Evolutionary conservation across 768 basidiomycete genomes (phyloP), one percentile per base, ranked within the genome.

Genomic region (Naematelia encephala): DNA sequence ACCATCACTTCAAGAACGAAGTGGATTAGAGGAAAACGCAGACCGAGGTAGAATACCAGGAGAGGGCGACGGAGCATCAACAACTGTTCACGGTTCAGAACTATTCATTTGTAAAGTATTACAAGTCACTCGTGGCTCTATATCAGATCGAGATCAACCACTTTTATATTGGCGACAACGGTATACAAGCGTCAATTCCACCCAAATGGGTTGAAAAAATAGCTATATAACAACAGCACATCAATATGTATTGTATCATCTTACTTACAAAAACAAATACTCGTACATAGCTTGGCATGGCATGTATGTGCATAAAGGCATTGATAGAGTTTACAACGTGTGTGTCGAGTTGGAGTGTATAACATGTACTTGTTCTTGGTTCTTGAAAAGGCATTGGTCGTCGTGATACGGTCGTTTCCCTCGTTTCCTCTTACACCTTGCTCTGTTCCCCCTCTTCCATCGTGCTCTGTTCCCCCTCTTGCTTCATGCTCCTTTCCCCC

Each of bases 21-120:
- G n/a, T n/a, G 44, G 22, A 1, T 5, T 10, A n/a, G 44, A 1
- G n/a, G 21, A 29, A 42, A 19, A 25, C 29, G 22, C 26, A 26
- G 43, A 22, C n/a, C 50, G 27, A 39, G 51, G 39, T 14, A 30
- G 28, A 28, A 42, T n/a, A 16, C 26, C 13, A 13, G 56, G 45
- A 12, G 21, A 10, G 55, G n/a, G 44, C 42, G 19, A 16, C 27
- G 27, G 23, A 8, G 39, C 47, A 5, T 16, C 43, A 43, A 55
- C 4, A 23, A 12, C n/a, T n/a, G 30, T 12, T 16, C 29, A 11
- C 86, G 39, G 87, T 28, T 68, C 66, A 51, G 70, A 91, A 79
- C 77, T 93, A 43, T 91, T 90, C 76, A 84, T 93, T 61, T 90
- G 89, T 13, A 79, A 82, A n/a, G 90, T 93, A 11, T 76, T 84